phyloP scores from a whole-genome alignment of 2,329 filamentous ascomycete species.

The Alternaria longipes region DNA sequence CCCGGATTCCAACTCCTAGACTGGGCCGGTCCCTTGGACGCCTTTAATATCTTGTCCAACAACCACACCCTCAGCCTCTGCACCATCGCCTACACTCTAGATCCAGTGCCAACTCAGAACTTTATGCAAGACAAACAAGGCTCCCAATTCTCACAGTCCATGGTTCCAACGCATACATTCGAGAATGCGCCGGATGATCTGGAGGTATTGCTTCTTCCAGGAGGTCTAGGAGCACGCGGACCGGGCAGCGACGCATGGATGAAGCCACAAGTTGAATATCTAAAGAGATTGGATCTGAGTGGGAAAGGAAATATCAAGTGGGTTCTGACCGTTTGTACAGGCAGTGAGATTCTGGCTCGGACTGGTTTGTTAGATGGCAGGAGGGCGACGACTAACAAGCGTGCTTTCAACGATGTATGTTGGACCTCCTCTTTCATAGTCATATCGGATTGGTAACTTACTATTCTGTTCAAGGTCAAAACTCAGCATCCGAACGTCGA shows the following conservation, averaged over 20 bases:
- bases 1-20: constrained; percentile 52
- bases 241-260: constrained; percentile 38
- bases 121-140: constrained; percentile 15
- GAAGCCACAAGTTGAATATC: constrained; percentile 56
- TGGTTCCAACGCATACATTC: constrained; percentile 66
- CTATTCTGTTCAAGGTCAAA: constrained; percentile 47
- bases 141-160: constrained; percentile 47
- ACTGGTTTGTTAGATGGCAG: constrained; percentile 68
- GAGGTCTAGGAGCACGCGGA: constrained; percentile 62
- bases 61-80: constrained; percentile 39
- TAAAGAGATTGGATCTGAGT: constrained; percentile 56
- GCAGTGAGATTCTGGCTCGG: constrained; percentile 65
- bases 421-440: not conserved
- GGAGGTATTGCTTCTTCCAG: constrained; percentile 73
- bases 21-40: constrained; percentile 58
- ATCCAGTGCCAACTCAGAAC: constrained; percentile 46
- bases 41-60: constrained; percentile 53
- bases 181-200: constrained; percentile 58
- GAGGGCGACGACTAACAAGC: constrained; percentile 73
- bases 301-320: constrained; percentile 57
- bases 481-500: constrained; percentile 61
- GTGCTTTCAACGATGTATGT: constrained; percentile 56
- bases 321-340: constrained; percentile 73
- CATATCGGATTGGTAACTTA: not conserved
- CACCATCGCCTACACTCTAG: constrained; percentile 46